phyloP scores from a whole-genome alignment of 768 basidiomycete genomes.

The Pseudohyphozyma bogoriensis region DNA sequence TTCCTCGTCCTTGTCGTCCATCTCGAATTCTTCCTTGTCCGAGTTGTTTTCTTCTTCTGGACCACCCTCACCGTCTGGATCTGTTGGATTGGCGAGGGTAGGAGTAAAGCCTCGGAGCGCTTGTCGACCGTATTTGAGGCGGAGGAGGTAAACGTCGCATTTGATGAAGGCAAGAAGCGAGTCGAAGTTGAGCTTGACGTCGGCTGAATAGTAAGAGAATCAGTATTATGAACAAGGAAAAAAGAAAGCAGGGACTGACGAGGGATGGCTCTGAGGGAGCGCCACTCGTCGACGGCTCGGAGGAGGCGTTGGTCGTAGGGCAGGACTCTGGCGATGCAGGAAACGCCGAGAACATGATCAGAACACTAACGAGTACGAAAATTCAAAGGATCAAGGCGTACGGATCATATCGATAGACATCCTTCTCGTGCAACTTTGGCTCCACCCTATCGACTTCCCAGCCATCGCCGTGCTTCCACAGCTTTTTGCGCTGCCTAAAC shows the following conservation, averaged over 20 bases:
- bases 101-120: conserved; percentile 7
- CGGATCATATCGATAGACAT: conserved; percentile 1
- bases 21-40: not conserved
- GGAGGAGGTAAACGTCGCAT: not conserved
- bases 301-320: conserved; percentile 9
- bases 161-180: conserved; percentile 1
- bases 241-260: not conserved
- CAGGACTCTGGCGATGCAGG: not conserved
- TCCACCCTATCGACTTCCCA: not conserved
- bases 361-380: too few relatives aligned
- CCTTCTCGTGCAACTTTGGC: not conserved
- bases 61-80: not conserved
- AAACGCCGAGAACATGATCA: not conserved
- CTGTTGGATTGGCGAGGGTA: not conserved
- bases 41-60: not conserved
- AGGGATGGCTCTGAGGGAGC: conserved; percentile 1
- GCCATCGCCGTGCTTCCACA: not conserved
- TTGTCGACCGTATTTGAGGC: conserved; percentile 1
- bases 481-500: conserved; percentile 1
- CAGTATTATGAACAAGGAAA: not conserved
- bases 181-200: not conserved
- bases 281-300: conserved; percentile 6
- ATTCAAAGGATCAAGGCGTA: not conserved
- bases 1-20: not conserved
- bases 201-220: not conserved